These are phyloP conservation scores for Agaricus bisporus DNA, from an alignment of 768 basidiomycete genomes.

Conservation along the genomic window DNA sequence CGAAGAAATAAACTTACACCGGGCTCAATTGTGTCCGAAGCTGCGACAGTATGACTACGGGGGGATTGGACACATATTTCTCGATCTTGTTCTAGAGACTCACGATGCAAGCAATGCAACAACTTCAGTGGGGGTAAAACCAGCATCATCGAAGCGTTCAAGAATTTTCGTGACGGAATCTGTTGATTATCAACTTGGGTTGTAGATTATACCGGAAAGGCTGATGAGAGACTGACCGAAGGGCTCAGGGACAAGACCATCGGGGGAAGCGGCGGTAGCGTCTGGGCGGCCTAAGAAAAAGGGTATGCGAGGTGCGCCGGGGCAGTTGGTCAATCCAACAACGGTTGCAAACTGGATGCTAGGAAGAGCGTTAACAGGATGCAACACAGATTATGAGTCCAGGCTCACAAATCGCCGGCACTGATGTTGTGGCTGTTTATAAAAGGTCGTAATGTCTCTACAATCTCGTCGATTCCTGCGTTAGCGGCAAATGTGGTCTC, in stretches of 20 bases:
- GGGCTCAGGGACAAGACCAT: slow-evolving; percentile 21
- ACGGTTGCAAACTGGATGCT: slow-evolving; percentile 45
- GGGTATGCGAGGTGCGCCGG: slow-evolving; percentile 35
- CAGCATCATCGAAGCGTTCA: slow-evolving; percentile 18
- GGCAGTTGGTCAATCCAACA: slow-evolving; percentile 34
- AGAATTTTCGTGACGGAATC: slow-evolving; percentile 18
- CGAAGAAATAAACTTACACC: background rate
- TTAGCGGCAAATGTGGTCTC: slow-evolving; percentile 40
- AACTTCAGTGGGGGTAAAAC: slow-evolving; percentile 16
- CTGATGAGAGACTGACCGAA: background rate
- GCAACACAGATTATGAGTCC: background rate
- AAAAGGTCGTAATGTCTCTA: slow-evolving; percentile 29
- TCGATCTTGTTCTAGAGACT: background rate
- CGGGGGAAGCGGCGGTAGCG: slow-evolving; percentile 26
- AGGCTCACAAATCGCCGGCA: slow-evolving; percentile 39
- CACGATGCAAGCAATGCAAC: slow-evolving; percentile 10
- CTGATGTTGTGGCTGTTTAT: slow-evolving; percentile 28
- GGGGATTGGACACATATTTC: background rate
- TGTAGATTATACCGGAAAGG: background rate
- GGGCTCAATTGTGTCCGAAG: slow-evolving; percentile 5
- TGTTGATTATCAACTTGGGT: background rate
- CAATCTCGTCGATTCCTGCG: slow-evolving; percentile 35
- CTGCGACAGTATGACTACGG: slow-evolving; percentile 5
- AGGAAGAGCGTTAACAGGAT: background rate
- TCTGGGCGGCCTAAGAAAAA: slow-evolving; percentile 33